Conservation (phyloP, 106 monocot genomes). For the Allium fistulosum region DNA sequence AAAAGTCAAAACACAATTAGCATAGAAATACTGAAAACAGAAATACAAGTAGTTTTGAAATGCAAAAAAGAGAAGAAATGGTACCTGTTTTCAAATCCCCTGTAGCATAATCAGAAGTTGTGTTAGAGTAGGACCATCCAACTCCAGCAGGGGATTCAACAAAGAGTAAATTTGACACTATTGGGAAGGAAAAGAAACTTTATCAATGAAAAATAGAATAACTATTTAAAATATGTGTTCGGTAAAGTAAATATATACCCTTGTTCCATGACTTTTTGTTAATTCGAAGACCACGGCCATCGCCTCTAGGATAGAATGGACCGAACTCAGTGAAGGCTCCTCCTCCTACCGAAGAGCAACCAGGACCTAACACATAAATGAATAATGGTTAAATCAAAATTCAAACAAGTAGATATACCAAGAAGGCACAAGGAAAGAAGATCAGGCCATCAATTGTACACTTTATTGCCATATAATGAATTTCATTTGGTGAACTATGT, state of each 20-base stretch:
- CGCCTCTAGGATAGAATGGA: slow-evolving; percentile 84
- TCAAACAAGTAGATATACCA: too few relatives aligned
- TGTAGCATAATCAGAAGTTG: slow-evolving; percentile 57
- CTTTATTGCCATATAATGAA: too few relatives aligned
- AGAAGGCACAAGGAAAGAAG: too few relatives aligned
- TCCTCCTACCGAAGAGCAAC: slow-evolving; percentile 93
- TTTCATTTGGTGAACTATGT: too few relatives aligned
- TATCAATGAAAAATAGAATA: background rate
- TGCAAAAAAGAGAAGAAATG: background rate
- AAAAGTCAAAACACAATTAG: slow-evolving; percentile 5
- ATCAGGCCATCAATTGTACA: too few relatives aligned
- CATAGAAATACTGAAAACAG: background rate
- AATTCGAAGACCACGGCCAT: slow-evolving; percentile 69
- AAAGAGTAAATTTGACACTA: slow-evolving; percentile 93
- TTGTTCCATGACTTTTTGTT: slow-evolving; percentile 93
- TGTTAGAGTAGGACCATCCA: slow-evolving; percentile 98
- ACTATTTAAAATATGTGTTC: background rate
- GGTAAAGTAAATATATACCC: slow-evolving; percentile 27
- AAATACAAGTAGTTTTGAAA: background rate
- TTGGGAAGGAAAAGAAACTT: background rate
- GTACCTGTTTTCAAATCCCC: slow-evolving; percentile 72
- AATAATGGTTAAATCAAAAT: too few relatives aligned
- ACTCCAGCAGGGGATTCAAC: slow-evolving; percentile 99
- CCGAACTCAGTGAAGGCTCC: slow-evolving; percentile 96
- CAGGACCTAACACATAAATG: slow-evolving; percentile 47